These are phyloP conservation scores for Vararia minispora DNA, from an alignment of 768 basidiomycete species.

Conservation along the genomic window DNA sequence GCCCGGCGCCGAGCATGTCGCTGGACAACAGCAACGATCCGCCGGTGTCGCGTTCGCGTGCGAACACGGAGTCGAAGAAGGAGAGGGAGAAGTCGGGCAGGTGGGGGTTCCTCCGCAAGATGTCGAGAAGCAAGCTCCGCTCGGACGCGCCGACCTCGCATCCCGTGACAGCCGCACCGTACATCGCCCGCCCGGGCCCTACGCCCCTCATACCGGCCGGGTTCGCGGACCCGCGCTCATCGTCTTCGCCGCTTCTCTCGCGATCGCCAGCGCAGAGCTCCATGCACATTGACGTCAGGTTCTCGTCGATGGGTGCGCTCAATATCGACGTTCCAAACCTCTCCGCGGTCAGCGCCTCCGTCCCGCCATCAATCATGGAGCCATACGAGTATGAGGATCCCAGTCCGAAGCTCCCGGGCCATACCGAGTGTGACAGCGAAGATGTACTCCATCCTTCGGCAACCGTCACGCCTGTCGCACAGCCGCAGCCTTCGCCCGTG, in stretches of 20 bases:
- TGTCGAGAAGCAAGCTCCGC: slow-evolving; percentile 93
- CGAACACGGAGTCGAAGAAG: slow-evolving; percentile 15
- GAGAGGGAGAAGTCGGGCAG: slow-evolving; percentile 58
- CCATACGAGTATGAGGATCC: slow-evolving; percentile 2
- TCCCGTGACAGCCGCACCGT: slow-evolving; percentile 24
- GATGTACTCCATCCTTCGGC: slow-evolving; percentile 8
- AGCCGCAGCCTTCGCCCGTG: slow-evolving; percentile 6
- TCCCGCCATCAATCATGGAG: slow-evolving; percentile 8
- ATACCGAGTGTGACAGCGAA: no score
- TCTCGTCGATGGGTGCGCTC: slow-evolving; percentile 62
- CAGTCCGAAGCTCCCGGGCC: no score
- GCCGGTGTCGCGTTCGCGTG: no score
- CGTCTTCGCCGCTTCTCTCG: slow-evolving; percentile 1
- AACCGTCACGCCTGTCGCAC: slow-evolving; percentile 3
- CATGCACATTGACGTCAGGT: slow-evolving; percentile 59
- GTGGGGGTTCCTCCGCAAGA: slow-evolving; percentile 97
- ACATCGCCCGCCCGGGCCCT: slow-evolving; percentile 23
- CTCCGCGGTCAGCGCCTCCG: slow-evolving; percentile 20
- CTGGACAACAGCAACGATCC: no score
- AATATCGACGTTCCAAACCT: slow-evolving; percentile 16
- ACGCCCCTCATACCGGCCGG: slow-evolving; percentile 9
- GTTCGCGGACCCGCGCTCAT: slow-evolving; percentile 6
- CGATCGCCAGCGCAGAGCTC: slow-evolving; percentile 26
- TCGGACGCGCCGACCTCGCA: slow-evolving; percentile 35
- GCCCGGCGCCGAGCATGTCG: no score